A percentile compares a stretch with the other conserved stretches of the same genome.
phyloP scores from a whole-genome alignment of 805 yeast species.

The Candida germanica region DNA sequence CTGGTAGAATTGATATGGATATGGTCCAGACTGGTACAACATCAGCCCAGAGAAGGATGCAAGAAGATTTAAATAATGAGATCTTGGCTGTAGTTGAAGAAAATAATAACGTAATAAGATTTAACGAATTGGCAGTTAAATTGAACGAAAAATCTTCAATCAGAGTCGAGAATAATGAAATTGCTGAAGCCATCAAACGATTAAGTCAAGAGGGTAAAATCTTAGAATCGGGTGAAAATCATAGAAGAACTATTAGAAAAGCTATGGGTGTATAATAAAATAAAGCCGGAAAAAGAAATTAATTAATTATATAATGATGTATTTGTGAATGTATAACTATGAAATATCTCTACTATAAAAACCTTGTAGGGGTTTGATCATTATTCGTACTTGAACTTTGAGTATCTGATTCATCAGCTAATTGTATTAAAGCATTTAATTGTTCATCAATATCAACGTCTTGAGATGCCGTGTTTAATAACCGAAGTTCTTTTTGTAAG shows the following conservation, averaged over 20 bases:
- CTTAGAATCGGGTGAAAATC: conserved; percentile 68
- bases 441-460: conserved; percentile 36
- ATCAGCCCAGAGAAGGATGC: conserved; percentile 73
- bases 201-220: conserved; percentile 71
- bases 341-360: not conserved
- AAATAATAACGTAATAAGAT: conserved; percentile 48
- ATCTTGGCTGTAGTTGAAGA: conserved; percentile 54
- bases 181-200: conserved; percentile 63
- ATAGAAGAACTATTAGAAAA: conserved; percentile 53
- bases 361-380: not conserved
- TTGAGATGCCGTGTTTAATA: conserved; percentile 26
- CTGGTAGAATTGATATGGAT: conserved; percentile 97
- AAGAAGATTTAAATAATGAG: conserved; percentile 67
- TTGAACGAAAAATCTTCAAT: conserved; percentile 65
- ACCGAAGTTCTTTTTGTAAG: conserved; percentile 36
- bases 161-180: conserved; percentile 67
- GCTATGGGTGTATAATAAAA: conserved; percentile 13
- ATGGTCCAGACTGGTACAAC: conserved; percentile 95
- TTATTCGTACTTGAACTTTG: conserved; percentile 4
- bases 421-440: conserved; percentile 32
- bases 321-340: not conserved
- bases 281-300: not conserved
- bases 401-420: conserved; percentile 21
- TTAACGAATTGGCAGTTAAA: conserved; percentile 54
- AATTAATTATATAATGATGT: not conserved